Conservation (phyloP, 768 basidiomycete genomes). For the Auriscalpium microsporum region DNA sequence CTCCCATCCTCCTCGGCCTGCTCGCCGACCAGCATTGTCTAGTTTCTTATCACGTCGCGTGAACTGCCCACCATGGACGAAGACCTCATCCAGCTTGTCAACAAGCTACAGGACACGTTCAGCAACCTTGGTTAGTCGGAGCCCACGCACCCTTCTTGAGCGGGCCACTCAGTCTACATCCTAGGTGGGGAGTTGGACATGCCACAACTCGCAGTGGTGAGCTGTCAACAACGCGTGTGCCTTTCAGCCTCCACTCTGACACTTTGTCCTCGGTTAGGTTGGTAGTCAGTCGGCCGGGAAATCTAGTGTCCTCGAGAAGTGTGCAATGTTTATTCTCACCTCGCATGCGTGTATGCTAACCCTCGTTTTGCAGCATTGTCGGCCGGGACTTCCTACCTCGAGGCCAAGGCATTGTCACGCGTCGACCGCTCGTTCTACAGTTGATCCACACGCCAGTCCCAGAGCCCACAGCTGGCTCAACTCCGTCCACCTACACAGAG, state of each 20-base stretch:
- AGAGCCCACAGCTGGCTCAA: slow-evolving; percentile 33
- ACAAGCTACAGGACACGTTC: slow-evolving; percentile 92
- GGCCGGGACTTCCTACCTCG: slow-evolving; percentile 87
- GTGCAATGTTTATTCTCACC: slow-evolving; percentile 11
- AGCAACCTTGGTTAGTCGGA: slow-evolving; percentile 65
- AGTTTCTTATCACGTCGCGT: background rate
- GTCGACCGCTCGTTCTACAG: slow-evolving; percentile 91
- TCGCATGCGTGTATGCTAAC: background rate
- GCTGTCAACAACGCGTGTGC: slow-evolving; percentile 23
- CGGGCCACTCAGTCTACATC: slow-evolving; percentile 8
- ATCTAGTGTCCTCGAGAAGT: slow-evolving; percentile 95
- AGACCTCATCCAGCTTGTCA: slow-evolving; percentile 89
- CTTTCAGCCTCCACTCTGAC: too few relatives aligned
- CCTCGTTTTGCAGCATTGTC: slow-evolving; percentile 52
- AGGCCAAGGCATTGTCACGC: slow-evolving; percentile 91
- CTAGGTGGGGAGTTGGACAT: slow-evolving; percentile 85
- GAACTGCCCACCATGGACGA: slow-evolving; percentile 63
- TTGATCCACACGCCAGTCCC: slow-evolving; percentile 84
- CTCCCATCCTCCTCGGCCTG: background rate
- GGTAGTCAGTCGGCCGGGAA: slow-evolving; percentile 96
- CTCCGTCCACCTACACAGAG: slow-evolving; percentile 51
- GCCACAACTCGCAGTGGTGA: slow-evolving; percentile 83
- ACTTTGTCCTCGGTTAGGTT: slow-evolving; percentile 42
- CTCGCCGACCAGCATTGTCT: background rate
- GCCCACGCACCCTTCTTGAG: slow-evolving; percentile 5